These are phyloP conservation scores for Botryotinia convoluta DNA, from an alignment of 2,329 filamentous ascomycete genomes.

Conservation along the genomic window DNA sequence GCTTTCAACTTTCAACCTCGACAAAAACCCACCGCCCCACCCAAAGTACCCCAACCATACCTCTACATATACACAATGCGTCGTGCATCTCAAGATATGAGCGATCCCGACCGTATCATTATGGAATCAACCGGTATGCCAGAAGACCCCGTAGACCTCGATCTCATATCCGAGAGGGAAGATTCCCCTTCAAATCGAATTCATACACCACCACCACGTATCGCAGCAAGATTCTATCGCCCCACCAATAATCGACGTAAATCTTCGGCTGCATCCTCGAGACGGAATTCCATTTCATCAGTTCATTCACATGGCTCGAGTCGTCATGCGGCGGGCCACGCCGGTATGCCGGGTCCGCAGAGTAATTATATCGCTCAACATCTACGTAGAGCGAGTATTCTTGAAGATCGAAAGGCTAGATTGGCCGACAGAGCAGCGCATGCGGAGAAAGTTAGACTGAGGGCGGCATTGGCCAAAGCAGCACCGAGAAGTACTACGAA, in stretches of 20 bases:
- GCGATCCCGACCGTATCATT: constrained; percentile 39
- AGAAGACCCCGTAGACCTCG: constrained; percentile 27
- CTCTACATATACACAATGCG: constrained; percentile 31
- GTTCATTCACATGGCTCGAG: constrained; percentile 50
- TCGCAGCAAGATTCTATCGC: constrained; percentile 76
- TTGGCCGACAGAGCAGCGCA: constrained; percentile 78
- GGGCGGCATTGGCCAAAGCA: constrained; percentile 72
- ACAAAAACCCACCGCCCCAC: constrained; percentile 18
- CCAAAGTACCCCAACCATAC: not conserved
- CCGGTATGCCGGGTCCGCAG: constrained; percentile 47
- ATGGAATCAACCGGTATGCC: constrained; percentile 33
- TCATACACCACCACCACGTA: constrained; percentile 68
- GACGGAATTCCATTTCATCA: constrained; percentile 77
- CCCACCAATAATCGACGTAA: constrained; percentile 65
- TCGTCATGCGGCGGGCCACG: constrained; percentile 46
- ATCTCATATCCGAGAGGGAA: constrained; percentile 34
- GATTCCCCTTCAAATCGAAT: constrained; percentile 35
- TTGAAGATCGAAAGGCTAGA: constrained; percentile 76
- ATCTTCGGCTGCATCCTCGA: constrained; percentile 74
- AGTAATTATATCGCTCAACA: constrained; percentile 78
- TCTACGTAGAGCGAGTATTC: constrained; percentile 73
- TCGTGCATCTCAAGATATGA: constrained; percentile 36
- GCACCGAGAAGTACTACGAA: constrained; percentile 60
- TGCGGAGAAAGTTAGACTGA: constrained; percentile 76
- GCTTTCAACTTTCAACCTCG: constrained; percentile 7